phyloP scores from a whole-genome alignment of 345 rosid species.

The Limnanthes douglasii region DNA sequence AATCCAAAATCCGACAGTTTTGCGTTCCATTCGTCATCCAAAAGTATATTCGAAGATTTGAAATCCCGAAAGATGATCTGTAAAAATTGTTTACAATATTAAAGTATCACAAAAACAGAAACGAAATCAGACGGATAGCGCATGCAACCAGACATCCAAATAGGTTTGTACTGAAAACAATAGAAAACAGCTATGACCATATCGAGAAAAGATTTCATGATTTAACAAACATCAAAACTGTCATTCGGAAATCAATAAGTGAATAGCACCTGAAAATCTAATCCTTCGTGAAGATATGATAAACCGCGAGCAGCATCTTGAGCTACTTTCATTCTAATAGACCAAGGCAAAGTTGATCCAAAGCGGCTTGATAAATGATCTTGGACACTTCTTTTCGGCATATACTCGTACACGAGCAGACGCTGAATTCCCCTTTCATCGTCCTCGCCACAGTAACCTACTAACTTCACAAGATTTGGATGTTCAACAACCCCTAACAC shows the following conservation, averaged over 20 bases:
- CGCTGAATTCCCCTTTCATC: constrained; percentile 95
- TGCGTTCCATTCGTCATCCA: constrained; percentile 88
- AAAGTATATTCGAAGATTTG: constrained; percentile 86
- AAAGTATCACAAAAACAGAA: not conserved
- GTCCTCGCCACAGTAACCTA: constrained; percentile 94
- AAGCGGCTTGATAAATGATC: constrained; percentile 67
- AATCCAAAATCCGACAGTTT: constrained; percentile 89
- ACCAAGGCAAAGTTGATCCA: constrained; percentile 60
- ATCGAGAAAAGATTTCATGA: not conserved
- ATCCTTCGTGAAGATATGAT: constrained; percentile 81
- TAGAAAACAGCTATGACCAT: not conserved
- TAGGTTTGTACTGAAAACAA: not conserved
- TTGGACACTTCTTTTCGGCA: constrained; percentile 81
- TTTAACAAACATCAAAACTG: no score
- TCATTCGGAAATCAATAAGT: no score
- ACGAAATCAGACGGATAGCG: no score
- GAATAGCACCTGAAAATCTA: constrained; percentile 78
- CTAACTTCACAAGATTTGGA: constrained; percentile 73
- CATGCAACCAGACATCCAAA: no score
- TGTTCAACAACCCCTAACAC: constrained; percentile 92
- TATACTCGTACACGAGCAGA: constrained; percentile 72
- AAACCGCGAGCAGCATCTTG: constrained; percentile 81
- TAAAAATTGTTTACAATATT: no score
- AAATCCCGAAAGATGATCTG: constrained; percentile 95
- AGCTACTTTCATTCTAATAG: constrained; percentile 62